These are phyloP conservation scores for Suaeda aralocaspica DNA, from an alignment of 148 eudicot species.

Conservation along the genomic window DNA sequence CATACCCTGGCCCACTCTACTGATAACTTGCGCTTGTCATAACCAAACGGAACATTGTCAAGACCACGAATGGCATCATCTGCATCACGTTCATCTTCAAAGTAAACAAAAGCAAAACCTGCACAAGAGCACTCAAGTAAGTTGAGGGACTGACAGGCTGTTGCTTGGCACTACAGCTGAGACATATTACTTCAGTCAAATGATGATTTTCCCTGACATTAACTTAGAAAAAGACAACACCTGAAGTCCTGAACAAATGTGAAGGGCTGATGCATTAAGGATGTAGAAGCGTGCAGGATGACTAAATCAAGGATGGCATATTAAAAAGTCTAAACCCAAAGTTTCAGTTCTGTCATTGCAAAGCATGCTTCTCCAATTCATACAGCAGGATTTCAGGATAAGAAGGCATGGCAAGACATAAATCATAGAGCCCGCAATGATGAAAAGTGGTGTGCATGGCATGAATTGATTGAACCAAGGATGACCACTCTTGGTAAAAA, in stretches of 20 bases:
- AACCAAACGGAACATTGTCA: constrained; percentile 79
- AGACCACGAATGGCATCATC: constrained; percentile 78
- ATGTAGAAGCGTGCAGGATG: constrained; percentile 77
- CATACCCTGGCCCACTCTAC: constrained; percentile 97
- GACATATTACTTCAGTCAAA: constrained; percentile 34
- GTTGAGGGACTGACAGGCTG: constrained; percentile 5
- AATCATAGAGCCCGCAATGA: constrained; percentile 42
- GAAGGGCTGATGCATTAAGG: constrained; percentile 66
- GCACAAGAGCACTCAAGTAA: constrained; percentile 29
- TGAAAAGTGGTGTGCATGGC: constrained; percentile 45
- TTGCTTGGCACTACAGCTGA: constrained; percentile 19
- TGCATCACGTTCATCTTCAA: constrained; percentile 87
- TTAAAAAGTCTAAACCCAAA: constrained; percentile 61
- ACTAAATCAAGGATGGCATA: constrained; percentile 64
- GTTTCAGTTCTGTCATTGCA: constrained; percentile 54
- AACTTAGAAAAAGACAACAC: constrained; percentile 55
- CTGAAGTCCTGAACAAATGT: constrained; percentile 79
- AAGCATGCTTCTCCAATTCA: constrained; percentile 72
- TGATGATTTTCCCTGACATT: constrained; percentile 32
- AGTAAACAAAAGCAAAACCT: constrained; percentile 96
- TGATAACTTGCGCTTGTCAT: constrained; percentile 70
- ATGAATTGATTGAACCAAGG: constrained; percentile 50
- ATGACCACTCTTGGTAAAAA: constrained; percentile 45
- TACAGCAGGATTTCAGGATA: constrained; percentile 64
- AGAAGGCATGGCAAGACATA: constrained; percentile 64